Conservation (phyloP, 2,329 filamentous ascomycete genomes). For the Paramyrothecium sp. region DNA sequence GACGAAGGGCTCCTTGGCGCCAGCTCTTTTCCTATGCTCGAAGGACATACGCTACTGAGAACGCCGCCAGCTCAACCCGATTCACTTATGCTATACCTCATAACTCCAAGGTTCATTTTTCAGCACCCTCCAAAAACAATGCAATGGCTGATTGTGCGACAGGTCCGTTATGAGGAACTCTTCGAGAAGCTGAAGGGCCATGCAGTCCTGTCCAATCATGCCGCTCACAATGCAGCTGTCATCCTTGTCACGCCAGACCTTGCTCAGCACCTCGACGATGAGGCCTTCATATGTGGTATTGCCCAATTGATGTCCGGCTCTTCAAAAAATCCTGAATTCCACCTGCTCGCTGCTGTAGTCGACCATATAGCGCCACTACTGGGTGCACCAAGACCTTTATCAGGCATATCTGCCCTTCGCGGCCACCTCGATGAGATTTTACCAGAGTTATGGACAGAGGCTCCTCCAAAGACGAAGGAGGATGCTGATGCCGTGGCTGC, state of each 20-base stretch:
- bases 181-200: slow-evolving; percentile 5
- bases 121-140: neutral
- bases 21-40: neutral
- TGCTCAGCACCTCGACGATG: slow-evolving; percentile 45
- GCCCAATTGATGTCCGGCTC: slow-evolving; percentile 45
- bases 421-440: slow-evolving; percentile 39
- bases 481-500: slow-evolving; percentile 35
- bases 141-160: neutral
- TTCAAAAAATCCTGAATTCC: slow-evolving; percentile 34
- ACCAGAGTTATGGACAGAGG: slow-evolving; percentile 42
- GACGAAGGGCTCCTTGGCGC: slow-evolving; percentile 9
- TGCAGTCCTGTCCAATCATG: slow-evolving; percentile 22
- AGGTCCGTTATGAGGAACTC: neutral
- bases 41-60: slow-evolving; percentile 1
- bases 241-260: slow-evolving; percentile 49
- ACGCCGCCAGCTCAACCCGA: slow-evolving; percentile 6
- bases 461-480: slow-evolving; percentile 20
- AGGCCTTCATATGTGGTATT: slow-evolving; percentile 38
- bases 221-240: slow-evolving; percentile 40
- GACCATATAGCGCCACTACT: slow-evolving; percentile 47
- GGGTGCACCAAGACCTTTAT: slow-evolving; percentile 24
- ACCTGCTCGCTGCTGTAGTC: slow-evolving; percentile 54
- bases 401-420: slow-evolving; percentile 53
- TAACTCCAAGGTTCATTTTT: neutral
- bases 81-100: neutral